phyloP scores from a whole-genome alignment of 2,329 filamentous ascomycete species.

The Trichoderma sp. region DNA sequence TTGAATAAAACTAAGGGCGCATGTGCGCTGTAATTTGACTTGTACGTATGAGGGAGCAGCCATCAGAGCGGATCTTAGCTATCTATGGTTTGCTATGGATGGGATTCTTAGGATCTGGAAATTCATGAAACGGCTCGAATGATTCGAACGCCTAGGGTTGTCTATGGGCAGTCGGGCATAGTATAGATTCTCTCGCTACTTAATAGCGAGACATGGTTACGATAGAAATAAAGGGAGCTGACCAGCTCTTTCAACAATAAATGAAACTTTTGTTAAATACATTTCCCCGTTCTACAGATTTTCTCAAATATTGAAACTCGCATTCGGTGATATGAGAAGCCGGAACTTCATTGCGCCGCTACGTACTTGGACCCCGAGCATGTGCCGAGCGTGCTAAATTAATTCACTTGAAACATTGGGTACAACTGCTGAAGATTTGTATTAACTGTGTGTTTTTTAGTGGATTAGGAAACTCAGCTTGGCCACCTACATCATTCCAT shows the following conservation, averaged over 20 bases:
- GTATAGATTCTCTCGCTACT: slow-evolving; percentile 17
- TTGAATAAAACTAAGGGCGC: slow-evolving; percentile 14
- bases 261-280: not conserved
- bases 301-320: not conserved
- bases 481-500: slow-evolving; percentile 13
- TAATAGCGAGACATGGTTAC: not conserved
- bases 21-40: slow-evolving; percentile 27
- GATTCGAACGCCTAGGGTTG: slow-evolving; percentile 11
- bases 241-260: slow-evolving; percentile 6
- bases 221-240: slow-evolving; percentile 20
- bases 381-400: not conserved
- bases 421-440: not conserved
- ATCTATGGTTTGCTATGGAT: slow-evolving; percentile 24
- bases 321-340: not conserved
- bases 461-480: not conserved
- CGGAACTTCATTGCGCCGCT: not conserved
- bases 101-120: slow-evolving; percentile 28
- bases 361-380: not conserved
- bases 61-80: slow-evolving; percentile 19
- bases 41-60: slow-evolving; percentile 27
- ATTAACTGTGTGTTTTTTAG: not conserved
- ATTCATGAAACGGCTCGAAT: slow-evolving; percentile 19
- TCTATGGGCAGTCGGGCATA: slow-evolving; percentile 17
- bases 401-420: not conserved
- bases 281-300: not conserved